phyloP scores from a whole-genome alignment of 148 eudicot genomes.

The Beta vulgaris region DNA sequence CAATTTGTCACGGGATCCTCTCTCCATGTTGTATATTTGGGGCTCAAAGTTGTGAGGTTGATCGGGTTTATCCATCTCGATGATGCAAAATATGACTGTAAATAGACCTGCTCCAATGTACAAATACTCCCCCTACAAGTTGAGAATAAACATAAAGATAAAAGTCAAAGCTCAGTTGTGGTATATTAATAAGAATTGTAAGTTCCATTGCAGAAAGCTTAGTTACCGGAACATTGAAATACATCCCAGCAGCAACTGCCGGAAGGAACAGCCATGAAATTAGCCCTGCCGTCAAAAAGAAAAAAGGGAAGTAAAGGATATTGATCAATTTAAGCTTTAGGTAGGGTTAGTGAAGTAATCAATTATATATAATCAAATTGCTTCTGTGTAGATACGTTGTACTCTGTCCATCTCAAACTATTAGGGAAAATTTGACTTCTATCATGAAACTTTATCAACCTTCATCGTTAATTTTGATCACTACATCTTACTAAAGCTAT shows the following conservation, averaged over 20 bases:
- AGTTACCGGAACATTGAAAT: slow-evolving; percentile 73
- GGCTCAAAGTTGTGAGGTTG: slow-evolving; percentile 90
- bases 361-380: not conserved
- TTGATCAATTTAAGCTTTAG: not conserved
- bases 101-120: slow-evolving; percentile 91
- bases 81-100: slow-evolving; percentile 57
- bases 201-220: not conserved
- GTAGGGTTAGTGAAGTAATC: not conserved
- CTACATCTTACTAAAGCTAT: not conserved
- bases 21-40: slow-evolving; percentile 90
- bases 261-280: slow-evolving; percentile 93
- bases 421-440: not conserved
- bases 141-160: slow-evolving; percentile 1
- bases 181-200: not conserved
- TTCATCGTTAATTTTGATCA: not conserved
- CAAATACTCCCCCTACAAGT: slow-evolving; percentile 74
- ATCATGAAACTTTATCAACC: not conserved
- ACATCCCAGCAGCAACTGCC: slow-evolving; percentile 77
- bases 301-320: no score
- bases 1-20: slow-evolving; percentile 81
- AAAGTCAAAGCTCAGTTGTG: not conserved
- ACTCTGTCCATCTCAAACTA: not conserved
- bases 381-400: no score
- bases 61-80: slow-evolving; percentile 90
- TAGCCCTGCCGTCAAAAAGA: slow-evolving; percentile 39